These are phyloP conservation scores for Kuraishia piskuri DNA, from an alignment of 805 yeast species.

Conservation along the genomic window DNA sequence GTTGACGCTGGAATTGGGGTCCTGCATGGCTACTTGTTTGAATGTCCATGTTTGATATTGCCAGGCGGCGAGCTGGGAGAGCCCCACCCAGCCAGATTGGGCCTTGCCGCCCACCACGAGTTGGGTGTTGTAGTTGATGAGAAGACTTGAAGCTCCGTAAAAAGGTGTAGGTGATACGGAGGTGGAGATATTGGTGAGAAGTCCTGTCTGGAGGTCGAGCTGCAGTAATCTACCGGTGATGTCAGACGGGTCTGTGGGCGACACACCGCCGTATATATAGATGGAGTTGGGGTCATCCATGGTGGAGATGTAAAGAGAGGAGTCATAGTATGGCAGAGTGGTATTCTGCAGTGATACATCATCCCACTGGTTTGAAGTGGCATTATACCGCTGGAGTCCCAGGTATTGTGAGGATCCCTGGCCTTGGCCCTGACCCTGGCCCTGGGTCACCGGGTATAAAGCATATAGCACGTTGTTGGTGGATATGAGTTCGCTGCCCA, in stretches of 20 bases:
- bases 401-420: not conserved
- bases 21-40: conserved; percentile 23
- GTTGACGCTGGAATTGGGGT: conserved; percentile 29
- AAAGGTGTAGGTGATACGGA: conserved; percentile 48
- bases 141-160: conserved; percentile 38
- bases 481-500: conserved; percentile 13
- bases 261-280: conserved; percentile 48
- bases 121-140: conserved; percentile 36
- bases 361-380: conserved; percentile 14
- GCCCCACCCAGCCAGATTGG: conserved; percentile 55
- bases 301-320: conserved; percentile 34
- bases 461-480: conserved; percentile 14
- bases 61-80: conserved; percentile 72
- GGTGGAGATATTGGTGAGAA: conserved; percentile 31
- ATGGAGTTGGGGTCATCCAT: conserved; percentile 27
- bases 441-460: conserved; percentile 11
- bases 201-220: conserved; percentile 26
- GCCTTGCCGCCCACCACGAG: conserved; percentile 63
- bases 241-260: conserved; percentile 13
- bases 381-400: conserved; percentile 9
- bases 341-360: conserved; percentile 8
- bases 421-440: not conserved
- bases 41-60: conserved; percentile 65
- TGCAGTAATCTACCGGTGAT: conserved; percentile 30
- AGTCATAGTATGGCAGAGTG: conserved; percentile 13